phyloP scores from a whole-genome alignment of 2,329 filamentous ascomycete genomes.

The Fusarium burgessii region DNA sequence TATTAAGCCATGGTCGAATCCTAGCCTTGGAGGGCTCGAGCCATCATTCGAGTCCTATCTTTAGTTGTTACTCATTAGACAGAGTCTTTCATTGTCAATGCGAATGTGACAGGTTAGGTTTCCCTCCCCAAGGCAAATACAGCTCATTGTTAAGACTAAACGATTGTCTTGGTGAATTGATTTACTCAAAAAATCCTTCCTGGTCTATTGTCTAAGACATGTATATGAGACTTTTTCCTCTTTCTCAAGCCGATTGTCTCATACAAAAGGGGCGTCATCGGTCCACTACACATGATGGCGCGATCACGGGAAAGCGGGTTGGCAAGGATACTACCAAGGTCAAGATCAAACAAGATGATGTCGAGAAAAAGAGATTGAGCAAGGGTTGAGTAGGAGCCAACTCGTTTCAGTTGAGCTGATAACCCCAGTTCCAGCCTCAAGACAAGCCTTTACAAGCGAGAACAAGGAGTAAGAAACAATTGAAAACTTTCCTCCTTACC shows the following conservation, averaged over 20 bases:
- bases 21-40: not conserved
- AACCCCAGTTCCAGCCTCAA: not conserved
- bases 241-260: slow-evolving; percentile 11
- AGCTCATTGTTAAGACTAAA: not conserved
- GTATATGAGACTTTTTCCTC: slow-evolving; percentile 28
- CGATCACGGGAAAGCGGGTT: slow-evolving; percentile 23
- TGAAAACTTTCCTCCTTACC: not conserved
- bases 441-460: not conserved
- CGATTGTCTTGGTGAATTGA: not conserved
- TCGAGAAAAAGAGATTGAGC: slow-evolving; percentile 9
- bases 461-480: not conserved
- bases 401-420: slow-evolving; percentile 28
- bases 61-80: not conserved
- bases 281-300: slow-evolving; percentile 22
- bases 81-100: not conserved
- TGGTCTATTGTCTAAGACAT: slow-evolving; percentile 28
- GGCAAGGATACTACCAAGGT: slow-evolving; percentile 3
- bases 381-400: slow-evolving; percentile 4
- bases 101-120: not conserved
- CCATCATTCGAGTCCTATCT: not conserved
- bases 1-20: not conserved
- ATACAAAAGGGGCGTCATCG: slow-evolving; percentile 16
- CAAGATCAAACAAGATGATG: not conserved
- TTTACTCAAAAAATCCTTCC: not conserved
- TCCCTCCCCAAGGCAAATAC: not conserved